These are phyloP conservation scores for Aspergillus nidulans DNA, from an alignment of 495 filamentous ascomycete species.

Conservation along the genomic window DNA sequence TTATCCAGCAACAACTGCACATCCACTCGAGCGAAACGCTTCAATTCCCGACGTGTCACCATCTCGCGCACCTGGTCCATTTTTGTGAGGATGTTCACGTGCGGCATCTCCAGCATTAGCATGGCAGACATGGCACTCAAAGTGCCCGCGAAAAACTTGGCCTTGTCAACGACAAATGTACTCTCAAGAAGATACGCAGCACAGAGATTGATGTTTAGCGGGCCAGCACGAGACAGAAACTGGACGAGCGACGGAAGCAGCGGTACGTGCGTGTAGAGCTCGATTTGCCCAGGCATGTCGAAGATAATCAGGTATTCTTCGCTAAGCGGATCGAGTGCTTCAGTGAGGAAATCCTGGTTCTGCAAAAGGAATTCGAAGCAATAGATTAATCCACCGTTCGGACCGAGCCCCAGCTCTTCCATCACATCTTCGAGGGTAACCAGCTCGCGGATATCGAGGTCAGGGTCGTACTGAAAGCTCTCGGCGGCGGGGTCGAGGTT, in stretches of 20 bases:
- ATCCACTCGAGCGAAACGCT: constrained; percentile 82
- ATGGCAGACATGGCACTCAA: constrained; percentile 96
- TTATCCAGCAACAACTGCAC: constrained; percentile 70
- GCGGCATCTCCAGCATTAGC: constrained; percentile 95
- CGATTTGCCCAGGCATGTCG: constrained; percentile 98
- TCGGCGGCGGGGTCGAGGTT: constrained; percentile 98
- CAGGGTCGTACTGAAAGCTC: constrained; percentile 83
- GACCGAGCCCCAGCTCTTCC: constrained; percentile 91
- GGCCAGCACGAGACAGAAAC: constrained; percentile 73
- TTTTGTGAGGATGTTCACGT: constrained; percentile 91
- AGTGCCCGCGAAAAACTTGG: constrained; percentile 96
- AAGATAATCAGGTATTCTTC: constrained; percentile 96
- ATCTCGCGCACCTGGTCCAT: constrained; percentile 92
- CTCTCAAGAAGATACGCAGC: constrained; percentile 95
- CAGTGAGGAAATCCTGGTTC: constrained; percentile 91
- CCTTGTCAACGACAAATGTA: constrained; percentile 88
- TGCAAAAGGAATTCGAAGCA: constrained; percentile 94
- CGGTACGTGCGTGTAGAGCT: constrained; percentile 96
- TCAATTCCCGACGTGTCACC: constrained; percentile 75
- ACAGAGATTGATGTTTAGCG: constrained; percentile 82
- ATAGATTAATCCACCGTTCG: constrained; percentile 94
- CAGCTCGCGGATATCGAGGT: constrained; percentile 94
- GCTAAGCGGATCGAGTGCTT: constrained; percentile 76
- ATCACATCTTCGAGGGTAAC: constrained; percentile 97
- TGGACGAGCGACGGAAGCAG: constrained; percentile 81